These are phyloP conservation scores for Nakazawaea populi DNA, from an alignment of 805 yeast species.

Conservation along the genomic window DNA sequence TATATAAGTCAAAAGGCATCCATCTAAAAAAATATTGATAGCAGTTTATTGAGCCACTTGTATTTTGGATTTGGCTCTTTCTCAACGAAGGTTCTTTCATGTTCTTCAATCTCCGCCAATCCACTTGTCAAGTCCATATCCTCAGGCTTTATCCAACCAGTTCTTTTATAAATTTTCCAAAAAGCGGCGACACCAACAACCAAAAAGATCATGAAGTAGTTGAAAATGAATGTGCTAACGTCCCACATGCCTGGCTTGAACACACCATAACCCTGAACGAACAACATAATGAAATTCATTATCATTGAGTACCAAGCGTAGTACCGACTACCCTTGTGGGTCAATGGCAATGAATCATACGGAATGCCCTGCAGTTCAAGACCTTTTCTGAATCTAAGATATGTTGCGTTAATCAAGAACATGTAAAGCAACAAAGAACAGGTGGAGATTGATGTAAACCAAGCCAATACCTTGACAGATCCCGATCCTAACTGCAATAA, in stretches of 20 bases:
- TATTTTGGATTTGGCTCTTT: not conserved
- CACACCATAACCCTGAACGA: slow-evolving; percentile 39
- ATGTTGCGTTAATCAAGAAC: slow-evolving; percentile 50
- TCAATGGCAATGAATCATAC: slow-evolving; percentile 40
- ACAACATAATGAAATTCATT: slow-evolving; percentile 28
- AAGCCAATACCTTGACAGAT: slow-evolving; percentile 60
- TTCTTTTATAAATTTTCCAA: slow-evolving; percentile 32
- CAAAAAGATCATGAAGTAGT: slow-evolving; percentile 36
- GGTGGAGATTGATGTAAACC: slow-evolving; percentile 69
- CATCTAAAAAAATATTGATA: slow-evolving; percentile 2
- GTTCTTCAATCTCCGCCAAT: slow-evolving; percentile 42
- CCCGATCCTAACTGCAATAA: slow-evolving; percentile 57
- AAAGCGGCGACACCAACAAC: slow-evolving; percentile 24
- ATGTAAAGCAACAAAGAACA: slow-evolving; percentile 63
- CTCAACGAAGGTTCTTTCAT: slow-evolving; percentile 24
- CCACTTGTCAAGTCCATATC: slow-evolving; percentile 42
- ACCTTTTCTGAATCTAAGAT: slow-evolving; percentile 57
- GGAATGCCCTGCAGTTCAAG: slow-evolving; percentile 45
- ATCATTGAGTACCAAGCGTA: slow-evolving; percentile 16
- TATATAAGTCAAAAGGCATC: too few species aligned
- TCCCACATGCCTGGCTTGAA: slow-evolving; percentile 33
- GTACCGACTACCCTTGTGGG: slow-evolving; percentile 35
- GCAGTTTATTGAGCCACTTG: not conserved
- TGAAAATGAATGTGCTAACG: slow-evolving; percentile 31
- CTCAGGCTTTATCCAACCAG: slow-evolving; percentile 32